phyloP scores from a whole-genome alignment of 1,139 yeast genomes.

The Hyphopichia pseudoburtonii region DNA sequence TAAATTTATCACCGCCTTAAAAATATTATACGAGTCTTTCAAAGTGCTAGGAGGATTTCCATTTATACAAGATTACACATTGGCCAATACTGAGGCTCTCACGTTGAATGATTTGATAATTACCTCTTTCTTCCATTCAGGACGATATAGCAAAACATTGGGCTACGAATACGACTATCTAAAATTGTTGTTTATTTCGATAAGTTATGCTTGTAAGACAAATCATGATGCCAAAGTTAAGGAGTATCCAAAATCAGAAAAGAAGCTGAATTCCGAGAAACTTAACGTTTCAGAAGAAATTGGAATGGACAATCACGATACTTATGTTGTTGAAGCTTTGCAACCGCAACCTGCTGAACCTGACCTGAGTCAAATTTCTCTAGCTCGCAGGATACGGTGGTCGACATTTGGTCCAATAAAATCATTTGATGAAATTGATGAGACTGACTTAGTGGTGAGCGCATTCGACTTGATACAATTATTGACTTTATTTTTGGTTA shows the following conservation, averaged over 20 bases:
- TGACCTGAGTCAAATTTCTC: constrained; percentile 13
- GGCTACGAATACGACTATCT: constrained; percentile 22
- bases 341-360: constrained; percentile 6
- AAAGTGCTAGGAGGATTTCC: constrained; percentile 33
- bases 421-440: constrained; percentile 27
- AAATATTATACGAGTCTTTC: constrained; percentile 23
- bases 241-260: constrained; percentile 4
- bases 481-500: constrained; percentile 42
- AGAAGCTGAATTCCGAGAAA: too few relatives aligned
- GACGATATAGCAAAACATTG: constrained; percentile 21
- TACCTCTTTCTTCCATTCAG: constrained; percentile 25
- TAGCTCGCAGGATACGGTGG: constrained; percentile 24
- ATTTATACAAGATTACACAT: constrained; percentile 19
- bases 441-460: constrained; percentile 29
- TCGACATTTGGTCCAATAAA: constrained; percentile 16
- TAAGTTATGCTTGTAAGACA: constrained; percentile 10
- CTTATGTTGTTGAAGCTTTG: constrained; percentile 9
- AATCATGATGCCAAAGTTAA: background rate
- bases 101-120: constrained; percentile 25
- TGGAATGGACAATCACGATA: constrained; percentile 5
- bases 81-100: constrained; percentile 11
- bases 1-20: constrained; percentile 11
- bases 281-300: constrained; percentile 8
- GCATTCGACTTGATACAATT: constrained; percentile 36
- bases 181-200: constrained; percentile 26